Evolutionary conservation across 139 green algal genomes (phyloP), one percentile per base, ranked within the genome.

Genomic region (Pleodorina starrii): DNA sequence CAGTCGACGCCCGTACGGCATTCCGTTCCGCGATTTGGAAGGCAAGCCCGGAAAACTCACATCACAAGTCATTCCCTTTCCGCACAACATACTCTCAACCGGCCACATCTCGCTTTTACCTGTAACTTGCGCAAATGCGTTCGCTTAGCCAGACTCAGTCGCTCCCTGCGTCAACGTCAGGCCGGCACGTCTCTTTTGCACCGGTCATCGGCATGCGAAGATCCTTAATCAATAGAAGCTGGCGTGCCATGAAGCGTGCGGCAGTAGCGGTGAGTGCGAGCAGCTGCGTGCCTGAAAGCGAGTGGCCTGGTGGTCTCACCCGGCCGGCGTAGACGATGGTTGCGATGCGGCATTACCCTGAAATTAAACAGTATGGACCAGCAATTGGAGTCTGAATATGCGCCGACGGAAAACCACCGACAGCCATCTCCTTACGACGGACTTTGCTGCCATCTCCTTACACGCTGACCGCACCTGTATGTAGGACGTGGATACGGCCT

Each of bases 141-240:
- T 59, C 72, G 16, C 21, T 80, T 16, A 57, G 72, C 42, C 63
- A 73, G 63, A 73, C 63, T 17, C 63, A 42, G 63, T 43, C 63
- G n/a, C 72, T 54, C 25, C 75, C 75, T 29, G 23, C 6, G 23
- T 68, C 75, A 14, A 83, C 46, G 48, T 83, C 75, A 43, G 73
- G 73, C 25, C 73, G 73, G 23, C n/a, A n/a, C n/a, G 27, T 12
- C 35, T 1, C 43, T 59, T 21, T 7, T 66, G 46, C 46, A n/a
- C 44, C 44, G 29, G 12, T 63, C 16, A 80, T 35, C 6, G 32
- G 19, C 27, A 57, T 36, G 27, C 19, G 23, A 59, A 57, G 40
- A 32, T 38, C 23, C 19, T 35, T 80, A 25, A 35, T 35, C 7
- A 35, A 35, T 16, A 36, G 21, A 17, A 19, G 32, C 43, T 59